Evolutionary conservation across 108 stramenopile species (phyloP), one percentile per base, ranked within the genome.

Genomic region (Fragilariopsis cylindrus): DNA sequence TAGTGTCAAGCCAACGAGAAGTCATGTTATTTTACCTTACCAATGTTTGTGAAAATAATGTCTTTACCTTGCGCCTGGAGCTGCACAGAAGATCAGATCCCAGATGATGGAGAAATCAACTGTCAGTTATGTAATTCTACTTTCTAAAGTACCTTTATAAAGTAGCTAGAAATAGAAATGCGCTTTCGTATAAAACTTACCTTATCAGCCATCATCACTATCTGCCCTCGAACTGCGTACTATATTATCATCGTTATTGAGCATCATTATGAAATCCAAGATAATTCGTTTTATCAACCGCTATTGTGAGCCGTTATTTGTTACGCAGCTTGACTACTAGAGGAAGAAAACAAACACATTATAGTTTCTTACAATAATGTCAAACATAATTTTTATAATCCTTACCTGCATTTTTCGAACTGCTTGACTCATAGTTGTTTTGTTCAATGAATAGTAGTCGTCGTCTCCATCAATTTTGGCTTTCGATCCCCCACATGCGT

Each of bases 11-110:
- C 30, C 30, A 30, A 30, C 30, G 30, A 30, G 2, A 30, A 30
- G 30, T 30, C 30, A 30, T 30, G 30, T 30, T 30, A 30, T 30
- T 30, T 30, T 30, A 30, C 2, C 58, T 9, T 60, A 60, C 58
- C 58, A 66, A 97, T 96, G 70, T 99, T 98, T 69, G 96, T 97
- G 73, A 90, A 92, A 48, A 97, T 75, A 75, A 97, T 95, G 18
- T 74, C 56, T 46, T 70, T 60, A 4, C 58, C 58, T 9, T 60
- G 19, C n/a, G 39, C 40, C n/a, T 60, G 58, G 41, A 60, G 58
- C 58, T 60, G 21, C 41, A 21, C 19, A 30, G 30, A 30, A 30
- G 30, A 30, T 30, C 30, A 30, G 30, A 30, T 30, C 30, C 30
- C 30, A 30, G 30, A 30, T 30, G 30, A 30, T 30, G 30, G 30